Evolutionary conservation across 495 filamentous ascomycete species (phyloP).

Genomic region (Penicillium lividum): DNA sequence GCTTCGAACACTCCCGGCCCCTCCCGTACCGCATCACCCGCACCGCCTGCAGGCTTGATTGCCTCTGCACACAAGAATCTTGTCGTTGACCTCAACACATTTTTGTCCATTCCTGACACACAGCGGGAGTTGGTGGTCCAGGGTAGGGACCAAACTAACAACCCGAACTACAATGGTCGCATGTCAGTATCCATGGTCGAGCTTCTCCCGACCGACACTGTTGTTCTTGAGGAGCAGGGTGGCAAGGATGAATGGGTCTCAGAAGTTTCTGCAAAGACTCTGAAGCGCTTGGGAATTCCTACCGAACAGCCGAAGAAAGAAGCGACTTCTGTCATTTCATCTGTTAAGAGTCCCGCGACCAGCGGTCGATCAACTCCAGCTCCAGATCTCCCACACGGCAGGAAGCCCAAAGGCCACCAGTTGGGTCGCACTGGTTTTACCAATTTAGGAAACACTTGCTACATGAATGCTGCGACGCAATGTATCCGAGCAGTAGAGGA

Average conservation of each 20-base stretch:
- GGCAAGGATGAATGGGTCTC: conserved; percentile 65
- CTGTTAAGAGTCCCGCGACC: conserved; percentile 35
- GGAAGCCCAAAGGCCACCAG: conserved; percentile 62
- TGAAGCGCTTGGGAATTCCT: conserved; percentile 44
- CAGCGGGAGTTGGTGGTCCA: conserved; percentile 67
- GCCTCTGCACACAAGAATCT: conserved; percentile 63
- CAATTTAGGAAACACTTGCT: conserved; percentile 96
- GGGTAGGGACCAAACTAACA: conserved; percentile 68
- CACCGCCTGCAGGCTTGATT: conserved; percentile 39
- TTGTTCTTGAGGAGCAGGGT: conserved; percentile 79
- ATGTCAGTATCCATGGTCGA: conserved; percentile 63
- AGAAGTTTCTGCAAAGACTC: conserved; percentile 46
- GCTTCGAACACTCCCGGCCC: conserved; percentile 59
- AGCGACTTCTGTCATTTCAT: conserved; percentile 32
- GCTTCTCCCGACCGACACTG: conserved; percentile 63
- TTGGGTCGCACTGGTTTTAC: conserved; percentile 64
- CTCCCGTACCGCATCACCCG: conserved; percentile 56
- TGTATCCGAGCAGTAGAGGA: conserved; percentile 91
- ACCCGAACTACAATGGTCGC: conserved; percentile 75
- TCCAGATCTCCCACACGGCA: conserved; percentile 57
- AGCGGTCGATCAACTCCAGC: conserved; percentile 69
- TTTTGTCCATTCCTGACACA: conserved; percentile 64
- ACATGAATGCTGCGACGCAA: conserved; percentile 97
- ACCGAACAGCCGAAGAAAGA: conserved; percentile 39
- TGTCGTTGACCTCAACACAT: conserved; percentile 69